Evolutionary conservation across 1,139 yeast genomes (phyloP).

Genomic region (Hyphopichia wangnamkhiaoensis): DNA sequence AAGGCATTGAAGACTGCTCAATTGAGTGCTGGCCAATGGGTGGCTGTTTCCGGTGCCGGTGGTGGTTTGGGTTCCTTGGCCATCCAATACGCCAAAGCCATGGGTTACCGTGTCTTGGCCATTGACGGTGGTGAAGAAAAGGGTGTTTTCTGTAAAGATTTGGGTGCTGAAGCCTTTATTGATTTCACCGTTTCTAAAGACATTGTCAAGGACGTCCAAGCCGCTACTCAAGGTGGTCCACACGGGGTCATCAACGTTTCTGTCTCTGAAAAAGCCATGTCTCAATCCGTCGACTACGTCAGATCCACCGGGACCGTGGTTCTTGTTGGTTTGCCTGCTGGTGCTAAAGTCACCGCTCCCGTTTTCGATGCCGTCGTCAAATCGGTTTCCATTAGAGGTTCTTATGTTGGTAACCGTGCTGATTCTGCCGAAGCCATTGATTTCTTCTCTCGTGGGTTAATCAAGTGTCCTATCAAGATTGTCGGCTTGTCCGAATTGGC

Average conservation of each 20-base stretch:
- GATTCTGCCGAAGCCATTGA: constrained; percentile 78
- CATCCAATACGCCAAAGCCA: constrained; percentile 77
- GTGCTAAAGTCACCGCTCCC: constrained; percentile 60
- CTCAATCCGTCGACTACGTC: constrained; percentile 67
- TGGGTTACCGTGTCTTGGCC: constrained; percentile 77
- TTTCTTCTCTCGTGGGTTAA: constrained; percentile 68
- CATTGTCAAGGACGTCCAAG: constrained; percentile 27
- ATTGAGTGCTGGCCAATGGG: constrained; percentile 73
- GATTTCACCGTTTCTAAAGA: constrained; percentile 55
- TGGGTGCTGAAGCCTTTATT: constrained; percentile 72
- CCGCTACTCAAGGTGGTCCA: constrained; percentile 46
- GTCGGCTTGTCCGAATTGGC: constrained; percentile 65
- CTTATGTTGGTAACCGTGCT: constrained; percentile 80
- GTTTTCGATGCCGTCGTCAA: constrained; percentile 68
- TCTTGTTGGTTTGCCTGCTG: constrained; percentile 78
- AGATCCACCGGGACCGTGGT: constrained; percentile 79
- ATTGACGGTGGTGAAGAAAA: constrained; percentile 76
- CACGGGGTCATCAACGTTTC: constrained; percentile 83
- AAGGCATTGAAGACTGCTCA: constrained; percentile 76
- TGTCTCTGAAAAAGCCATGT: constrained; percentile 71
- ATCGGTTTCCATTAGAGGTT: constrained; percentile 66
- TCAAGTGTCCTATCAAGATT: constrained; percentile 65
- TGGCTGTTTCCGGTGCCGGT: constrained; percentile 79
- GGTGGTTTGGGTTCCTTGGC: constrained; percentile 86
- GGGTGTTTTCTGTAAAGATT: constrained; percentile 50